These are phyloP conservation scores for Penicillium bialowiezense DNA, from an alignment of 495 filamentous ascomycete genomes.

Conservation along the genomic window DNA sequence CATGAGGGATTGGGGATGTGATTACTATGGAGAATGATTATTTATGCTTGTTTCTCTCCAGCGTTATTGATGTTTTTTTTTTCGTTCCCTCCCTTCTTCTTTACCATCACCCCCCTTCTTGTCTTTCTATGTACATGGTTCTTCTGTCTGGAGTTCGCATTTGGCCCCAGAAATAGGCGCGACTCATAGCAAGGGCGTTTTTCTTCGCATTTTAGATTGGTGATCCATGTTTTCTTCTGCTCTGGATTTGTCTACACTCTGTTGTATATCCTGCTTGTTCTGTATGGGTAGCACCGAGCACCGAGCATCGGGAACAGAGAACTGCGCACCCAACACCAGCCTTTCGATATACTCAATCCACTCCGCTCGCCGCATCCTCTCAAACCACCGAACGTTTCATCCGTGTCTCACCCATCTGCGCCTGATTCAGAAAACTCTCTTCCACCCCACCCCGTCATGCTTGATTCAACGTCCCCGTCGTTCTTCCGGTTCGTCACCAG, in stretches of 20 bases:
- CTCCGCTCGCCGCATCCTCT: too few species aligned
- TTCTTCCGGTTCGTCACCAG: too few species aligned
- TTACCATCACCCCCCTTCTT: too few species aligned
- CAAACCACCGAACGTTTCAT: too few species aligned
- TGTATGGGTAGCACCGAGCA: too few species aligned
- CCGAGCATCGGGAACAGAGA: too few species aligned
- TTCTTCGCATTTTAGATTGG: constrained; percentile 6
- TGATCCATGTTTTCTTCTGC: background rate
- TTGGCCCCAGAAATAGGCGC: constrained; percentile 9
- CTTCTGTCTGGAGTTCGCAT: background rate
- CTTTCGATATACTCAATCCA: too few species aligned
- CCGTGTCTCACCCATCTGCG: background rate
- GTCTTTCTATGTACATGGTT: constrained; percentile 6
- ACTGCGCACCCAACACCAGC: too few species aligned
- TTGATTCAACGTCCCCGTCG: too few species aligned
- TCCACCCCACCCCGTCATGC: too few species aligned
- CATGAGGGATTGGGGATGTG: constrained; percentile 27
- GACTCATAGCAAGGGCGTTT: constrained; percentile 28
- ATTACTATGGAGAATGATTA: constrained; percentile 2
- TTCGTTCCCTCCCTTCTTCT: background rate
- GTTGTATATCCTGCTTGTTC: background rate
- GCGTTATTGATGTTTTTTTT: background rate
- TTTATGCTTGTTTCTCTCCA: background rate
- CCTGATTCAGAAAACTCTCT: too few species aligned
- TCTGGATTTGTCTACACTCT: background rate